Evolutionary conservation across 108 stramenopile genomes (phyloP).

Genomic region (Bacterosira constricta): DNA sequence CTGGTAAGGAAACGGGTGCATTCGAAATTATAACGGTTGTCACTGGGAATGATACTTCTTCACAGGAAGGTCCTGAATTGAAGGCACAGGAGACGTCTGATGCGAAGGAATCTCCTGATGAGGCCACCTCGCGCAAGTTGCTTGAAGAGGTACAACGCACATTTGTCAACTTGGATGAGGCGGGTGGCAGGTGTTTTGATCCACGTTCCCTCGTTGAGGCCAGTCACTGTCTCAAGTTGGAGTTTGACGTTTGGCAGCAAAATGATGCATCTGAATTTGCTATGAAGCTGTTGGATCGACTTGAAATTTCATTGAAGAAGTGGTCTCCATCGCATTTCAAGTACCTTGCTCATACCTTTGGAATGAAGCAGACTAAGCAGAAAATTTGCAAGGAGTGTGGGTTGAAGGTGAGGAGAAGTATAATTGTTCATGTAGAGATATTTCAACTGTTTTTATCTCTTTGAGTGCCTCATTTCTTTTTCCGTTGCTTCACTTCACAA

Average conservation of each 20-base stretch:
- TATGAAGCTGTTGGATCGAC: slow-evolving; percentile 91
- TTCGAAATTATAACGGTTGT: slow-evolving; percentile 67
- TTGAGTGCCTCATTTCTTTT: slow-evolving; percentile 10
- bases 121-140: slow-evolving; percentile 81
- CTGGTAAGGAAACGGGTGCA: slow-evolving; percentile 92
- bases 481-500: slow-evolving; percentile 33
- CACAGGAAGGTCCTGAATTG: neutral
- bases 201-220: slow-evolving; percentile 93
- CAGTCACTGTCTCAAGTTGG: slow-evolving; percentile 92
- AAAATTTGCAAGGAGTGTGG: slow-evolving; percentile 94
- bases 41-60: neutral
- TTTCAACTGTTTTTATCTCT: neutral
- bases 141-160: slow-evolving; percentile 96
- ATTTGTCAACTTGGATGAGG: slow-evolving; percentile 88
- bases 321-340: slow-evolving; percentile 82
- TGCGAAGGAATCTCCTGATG: slow-evolving; percentile 80
- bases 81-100: slow-evolving; percentile 9
- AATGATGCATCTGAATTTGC: slow-evolving; percentile 99
- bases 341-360: slow-evolving; percentile 87
- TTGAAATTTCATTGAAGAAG: slow-evolving; percentile 88
- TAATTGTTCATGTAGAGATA: neutral
- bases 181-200: slow-evolving; percentile 90
- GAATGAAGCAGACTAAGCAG: slow-evolving; percentile 83
- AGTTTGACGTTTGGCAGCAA: slow-evolving; percentile 98
- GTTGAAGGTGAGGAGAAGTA: slow-evolving; percentile 65